phyloP scores from a whole-genome alignment of 2,329 filamentous ascomycete genomes.

The Colletotrichum sp. region DNA sequence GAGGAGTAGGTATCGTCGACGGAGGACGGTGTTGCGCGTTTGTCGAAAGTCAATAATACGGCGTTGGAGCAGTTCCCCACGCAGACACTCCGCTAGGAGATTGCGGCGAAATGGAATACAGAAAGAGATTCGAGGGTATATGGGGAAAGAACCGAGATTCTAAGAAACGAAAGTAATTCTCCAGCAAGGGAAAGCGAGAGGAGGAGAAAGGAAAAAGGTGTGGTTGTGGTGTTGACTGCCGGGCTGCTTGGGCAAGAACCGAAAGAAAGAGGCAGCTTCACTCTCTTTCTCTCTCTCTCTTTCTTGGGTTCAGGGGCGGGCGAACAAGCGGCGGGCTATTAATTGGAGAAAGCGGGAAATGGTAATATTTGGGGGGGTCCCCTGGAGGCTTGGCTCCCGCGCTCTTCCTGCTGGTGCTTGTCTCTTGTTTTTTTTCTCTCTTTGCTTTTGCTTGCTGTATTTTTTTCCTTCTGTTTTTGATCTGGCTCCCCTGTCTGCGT shows the following conservation, averaged over 20 bases:
- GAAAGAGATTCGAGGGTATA: not conserved
- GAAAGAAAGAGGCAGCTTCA: conserved; percentile 5
- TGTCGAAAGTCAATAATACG: conserved; percentile 13
- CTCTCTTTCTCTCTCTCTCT: not conserved
- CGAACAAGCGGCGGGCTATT: conserved; percentile 14
- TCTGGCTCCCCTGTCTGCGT: not conserved
- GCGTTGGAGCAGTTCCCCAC: not conserved
- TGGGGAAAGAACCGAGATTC: not conserved
- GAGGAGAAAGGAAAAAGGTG: not conserved
- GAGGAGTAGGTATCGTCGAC: not conserved
- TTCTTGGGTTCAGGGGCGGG: conserved; percentile 17
- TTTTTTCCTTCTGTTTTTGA: not conserved
- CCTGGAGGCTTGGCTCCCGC: conserved; percentile 16
- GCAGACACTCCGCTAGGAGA: not conserved
- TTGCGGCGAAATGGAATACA: not conserved
- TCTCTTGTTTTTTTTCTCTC: not conserved
- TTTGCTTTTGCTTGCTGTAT: not conserved
- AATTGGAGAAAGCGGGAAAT: conserved; percentile 20
- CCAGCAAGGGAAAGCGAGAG: conserved; percentile 10
- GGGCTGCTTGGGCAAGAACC: conserved; percentile 2
- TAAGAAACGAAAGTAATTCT: conserved; percentile 7
- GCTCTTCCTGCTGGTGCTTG: not conserved
- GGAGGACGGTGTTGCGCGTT: conserved; percentile 7
- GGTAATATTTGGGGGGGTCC: conserved; percentile 10
- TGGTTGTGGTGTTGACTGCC: not conserved